Conservation (phyloP, 768 basidiomycete genomes). For the Rhodotorula diobovata region DNA sequence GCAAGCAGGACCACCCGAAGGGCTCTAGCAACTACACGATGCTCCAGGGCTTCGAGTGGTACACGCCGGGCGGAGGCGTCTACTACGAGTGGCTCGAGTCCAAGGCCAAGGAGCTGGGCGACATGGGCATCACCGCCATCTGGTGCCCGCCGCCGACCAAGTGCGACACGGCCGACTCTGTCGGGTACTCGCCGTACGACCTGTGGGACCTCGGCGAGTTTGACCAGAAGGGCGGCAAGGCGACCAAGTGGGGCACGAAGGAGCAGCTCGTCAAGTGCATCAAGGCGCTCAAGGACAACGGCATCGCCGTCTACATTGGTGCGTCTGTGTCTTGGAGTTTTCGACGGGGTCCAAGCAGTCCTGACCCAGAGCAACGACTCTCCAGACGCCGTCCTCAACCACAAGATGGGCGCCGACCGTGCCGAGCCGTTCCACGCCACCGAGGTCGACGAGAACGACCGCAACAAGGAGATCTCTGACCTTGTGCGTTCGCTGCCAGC, state of each 20-base stretch:
- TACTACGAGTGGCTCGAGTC: slow-evolving; percentile 48
- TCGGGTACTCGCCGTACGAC: slow-evolving; percentile 47
- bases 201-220: slow-evolving; percentile 50
- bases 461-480: slow-evolving; percentile 49
- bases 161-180: slow-evolving; percentile 45
- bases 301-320: slow-evolving; percentile 7
- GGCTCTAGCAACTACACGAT: slow-evolving; percentile 37
- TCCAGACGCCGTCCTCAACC: slow-evolving; percentile 51
- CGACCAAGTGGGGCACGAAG: slow-evolving; percentile 51
- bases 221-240: slow-evolving; percentile 46
- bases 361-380: no score
- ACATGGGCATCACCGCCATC: slow-evolving; percentile 49
- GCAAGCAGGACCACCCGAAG: slow-evolving; percentile 25
- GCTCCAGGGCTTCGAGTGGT: slow-evolving; percentile 39
- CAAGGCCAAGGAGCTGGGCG: slow-evolving; percentile 44
- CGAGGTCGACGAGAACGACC: slow-evolving; percentile 50
- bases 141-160: slow-evolving; percentile 50
- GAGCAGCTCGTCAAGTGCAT: slow-evolving; percentile 43
- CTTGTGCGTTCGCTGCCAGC: neutral
- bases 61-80: slow-evolving; percentile 40
- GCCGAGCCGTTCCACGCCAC: slow-evolving; percentile 50
- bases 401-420: slow-evolving; percentile 51
- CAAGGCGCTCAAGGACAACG: neutral
- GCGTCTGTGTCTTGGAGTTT: neutral
- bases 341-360: neutral